These are phyloP conservation scores for Dioscorea cayenensis DNA, from an alignment of 116 monocot species.

Conservation along the genomic window DNA sequence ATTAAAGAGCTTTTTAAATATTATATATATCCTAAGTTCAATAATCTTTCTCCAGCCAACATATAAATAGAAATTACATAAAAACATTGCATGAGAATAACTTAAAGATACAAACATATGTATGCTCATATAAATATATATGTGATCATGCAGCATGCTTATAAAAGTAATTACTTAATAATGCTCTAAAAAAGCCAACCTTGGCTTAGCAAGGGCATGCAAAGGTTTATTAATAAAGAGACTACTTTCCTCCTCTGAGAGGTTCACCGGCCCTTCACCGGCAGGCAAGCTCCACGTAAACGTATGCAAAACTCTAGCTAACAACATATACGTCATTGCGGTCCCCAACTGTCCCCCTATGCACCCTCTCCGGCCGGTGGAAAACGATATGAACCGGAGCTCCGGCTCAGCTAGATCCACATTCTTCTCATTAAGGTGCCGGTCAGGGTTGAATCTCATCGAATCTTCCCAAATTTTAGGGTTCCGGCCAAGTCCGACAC, in stretches of 20 bases:
- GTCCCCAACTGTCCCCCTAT: not conserved
- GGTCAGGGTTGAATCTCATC: not conserved
- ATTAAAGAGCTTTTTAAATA: no score
- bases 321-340: not conserved
- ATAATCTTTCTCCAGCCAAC: no score
- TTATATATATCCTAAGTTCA: no score
- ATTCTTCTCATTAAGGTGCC: not conserved
- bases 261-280: not conserved
- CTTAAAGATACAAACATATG: no score
- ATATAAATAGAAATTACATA: no score
- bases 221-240: no score
- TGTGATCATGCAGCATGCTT: no score
- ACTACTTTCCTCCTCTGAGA: not conserved
- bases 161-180: not conserved
- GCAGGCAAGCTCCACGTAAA: not conserved
- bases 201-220: no score
- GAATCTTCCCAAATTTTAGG: not conserved
- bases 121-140: no score
- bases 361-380: not conserved
- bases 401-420: not conserved
- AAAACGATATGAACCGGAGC: not conserved
- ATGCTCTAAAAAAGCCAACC: no score
- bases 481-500: slow-evolving; percentile 19
- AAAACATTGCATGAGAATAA: no score
- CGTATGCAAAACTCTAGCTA: not conserved